Conservation (phyloP, 495 filamentous ascomycete genomes). For the Penicillium arizonense region DNA sequence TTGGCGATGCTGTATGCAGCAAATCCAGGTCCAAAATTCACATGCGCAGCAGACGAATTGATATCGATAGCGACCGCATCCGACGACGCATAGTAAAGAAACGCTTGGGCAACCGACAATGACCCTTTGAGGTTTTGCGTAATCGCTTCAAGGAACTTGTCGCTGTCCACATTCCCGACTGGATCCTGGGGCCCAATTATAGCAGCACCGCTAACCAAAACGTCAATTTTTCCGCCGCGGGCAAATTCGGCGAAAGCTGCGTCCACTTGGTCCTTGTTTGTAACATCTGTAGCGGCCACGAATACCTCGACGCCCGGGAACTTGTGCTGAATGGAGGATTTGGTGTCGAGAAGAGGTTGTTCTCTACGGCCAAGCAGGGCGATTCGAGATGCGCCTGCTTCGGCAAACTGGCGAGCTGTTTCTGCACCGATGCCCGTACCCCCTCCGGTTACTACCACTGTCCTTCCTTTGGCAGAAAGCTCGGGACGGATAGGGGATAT, state of each 20-base stretch:
- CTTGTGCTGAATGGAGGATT: conserved; percentile 23
- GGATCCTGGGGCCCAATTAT: conserved; percentile 28
- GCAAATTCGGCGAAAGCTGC: conserved; percentile 27
- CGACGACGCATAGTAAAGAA: conserved; percentile 33
- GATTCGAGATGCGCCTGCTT: conserved; percentile 39
- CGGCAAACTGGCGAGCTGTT: conserved; percentile 39
- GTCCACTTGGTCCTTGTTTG: conserved; percentile 38
- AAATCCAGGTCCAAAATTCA: conserved; percentile 29
- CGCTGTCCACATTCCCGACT: conserved; percentile 25
- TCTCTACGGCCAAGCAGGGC: conserved; percentile 36
- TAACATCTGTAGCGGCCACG: conserved; percentile 36
- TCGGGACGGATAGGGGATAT: conserved; percentile 35
- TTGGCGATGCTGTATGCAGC: conserved; percentile 42
- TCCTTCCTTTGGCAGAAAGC: conserved; percentile 43
- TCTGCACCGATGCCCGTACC: conserved; percentile 44
- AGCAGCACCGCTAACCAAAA: conserved; percentile 27
- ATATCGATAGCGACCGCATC: conserved; percentile 39
- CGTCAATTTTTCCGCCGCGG: conserved; percentile 25
- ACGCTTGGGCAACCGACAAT: conserved; percentile 36
- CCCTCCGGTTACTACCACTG: conserved; percentile 48
- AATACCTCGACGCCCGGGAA: conserved; percentile 24
- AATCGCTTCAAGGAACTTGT: conserved; percentile 31
- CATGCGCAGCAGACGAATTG: conserved; percentile 35
- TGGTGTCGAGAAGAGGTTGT: conserved; percentile 29
- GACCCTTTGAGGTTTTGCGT: conserved; percentile 37